phyloP scores from a whole-genome alignment of 371 early-diverging fungal species.

The Chytridiales sp. region DNA sequence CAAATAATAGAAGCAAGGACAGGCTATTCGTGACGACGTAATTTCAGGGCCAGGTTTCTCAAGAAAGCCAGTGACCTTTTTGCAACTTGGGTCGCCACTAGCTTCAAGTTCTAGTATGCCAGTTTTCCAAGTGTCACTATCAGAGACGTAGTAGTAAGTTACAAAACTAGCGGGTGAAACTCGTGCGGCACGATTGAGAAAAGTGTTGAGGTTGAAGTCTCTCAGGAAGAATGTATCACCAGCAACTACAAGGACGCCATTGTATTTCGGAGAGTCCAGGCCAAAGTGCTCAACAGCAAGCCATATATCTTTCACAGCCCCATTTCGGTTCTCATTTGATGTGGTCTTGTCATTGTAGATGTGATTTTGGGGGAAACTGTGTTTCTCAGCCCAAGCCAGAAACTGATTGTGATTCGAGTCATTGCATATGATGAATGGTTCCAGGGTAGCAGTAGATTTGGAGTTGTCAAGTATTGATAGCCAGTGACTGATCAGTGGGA shows the following conservation, averaged over 20 bases:
- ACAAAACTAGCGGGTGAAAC: slow-evolving; percentile 43
- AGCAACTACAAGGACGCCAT: slow-evolving; percentile 55
- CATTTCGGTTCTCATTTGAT: slow-evolving; percentile 52
- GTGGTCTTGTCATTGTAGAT: slow-evolving; percentile 57
- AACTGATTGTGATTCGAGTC: slow-evolving; percentile 46
- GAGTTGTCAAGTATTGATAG: slow-evolving; percentile 1
- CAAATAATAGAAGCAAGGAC: slow-evolving; percentile 65
- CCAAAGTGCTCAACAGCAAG: slow-evolving; percentile 47
- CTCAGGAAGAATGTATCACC: slow-evolving; percentile 60
- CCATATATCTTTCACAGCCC: slow-evolving; percentile 59
- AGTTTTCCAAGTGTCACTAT: slow-evolving; percentile 50
- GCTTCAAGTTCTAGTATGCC: slow-evolving; percentile 57
- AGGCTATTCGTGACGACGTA: slow-evolving; percentile 53
- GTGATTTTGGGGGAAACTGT: slow-evolving; percentile 38
- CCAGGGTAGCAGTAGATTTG: neutral
- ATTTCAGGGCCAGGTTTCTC: slow-evolving; percentile 57
- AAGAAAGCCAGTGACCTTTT: slow-evolving; percentile 46
- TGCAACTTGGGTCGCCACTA: neutral
- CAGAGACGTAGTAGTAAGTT: slow-evolving; percentile 48
- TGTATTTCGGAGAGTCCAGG: slow-evolving; percentile 5
- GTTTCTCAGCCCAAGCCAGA: slow-evolving; percentile 45
- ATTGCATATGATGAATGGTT: slow-evolving; percentile 35
- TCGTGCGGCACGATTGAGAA: slow-evolving; percentile 10
- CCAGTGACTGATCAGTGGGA: slow-evolving; percentile 38
- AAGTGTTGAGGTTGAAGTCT: slow-evolving; percentile 47